These are phyloP conservation scores for Coemansia aciculifera DNA, from an alignment of 192 early-diverging fungal genomes.

Conservation along the genomic window DNA sequence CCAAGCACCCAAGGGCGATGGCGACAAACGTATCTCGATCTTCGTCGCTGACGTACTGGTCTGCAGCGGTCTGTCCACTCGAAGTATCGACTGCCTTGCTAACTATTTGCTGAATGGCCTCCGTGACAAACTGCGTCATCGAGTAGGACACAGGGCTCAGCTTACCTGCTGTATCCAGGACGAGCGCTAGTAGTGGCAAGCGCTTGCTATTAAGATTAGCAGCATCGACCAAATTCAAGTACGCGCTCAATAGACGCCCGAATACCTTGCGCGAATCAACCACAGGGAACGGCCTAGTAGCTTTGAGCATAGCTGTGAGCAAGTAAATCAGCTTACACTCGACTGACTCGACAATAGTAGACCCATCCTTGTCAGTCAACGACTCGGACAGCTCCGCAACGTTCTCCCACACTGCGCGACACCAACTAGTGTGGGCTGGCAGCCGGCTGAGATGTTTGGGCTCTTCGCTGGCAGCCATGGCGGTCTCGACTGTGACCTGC, in stretches of 20 bases:
- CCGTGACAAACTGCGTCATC: constrained; percentile 24
- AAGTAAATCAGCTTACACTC: constrained; percentile 22
- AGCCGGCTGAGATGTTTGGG: constrained; percentile 30
- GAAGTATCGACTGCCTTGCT: background rate
- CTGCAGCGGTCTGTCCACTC: background rate
- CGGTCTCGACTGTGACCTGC: background rate
- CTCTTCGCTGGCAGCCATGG: constrained; percentile 22
- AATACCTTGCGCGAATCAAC: constrained; percentile 27
- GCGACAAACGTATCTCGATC: constrained; percentile 12
- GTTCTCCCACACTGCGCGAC: constrained; percentile 41
- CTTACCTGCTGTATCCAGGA: constrained; percentile 19
- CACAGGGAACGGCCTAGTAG: constrained; percentile 29
- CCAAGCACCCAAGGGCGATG: constrained; percentile 22
- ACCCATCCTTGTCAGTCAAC: background rate
- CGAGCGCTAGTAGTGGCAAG: constrained; percentile 24
- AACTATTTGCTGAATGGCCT: constrained; percentile 16
- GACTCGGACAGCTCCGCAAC: constrained; percentile 26
- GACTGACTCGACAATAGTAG: constrained; percentile 6
- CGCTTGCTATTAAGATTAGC: background rate
- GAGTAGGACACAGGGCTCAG: constrained; percentile 27
- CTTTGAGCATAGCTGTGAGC: constrained; percentile 20
- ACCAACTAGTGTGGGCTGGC: constrained; percentile 43
- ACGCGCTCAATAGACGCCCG: constrained; percentile 14
- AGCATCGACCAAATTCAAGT: background rate
- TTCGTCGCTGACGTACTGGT: background rate